phyloP scores from a whole-genome alignment of 768 basidiomycete genomes.

The Galerina sulciceps region DNA sequence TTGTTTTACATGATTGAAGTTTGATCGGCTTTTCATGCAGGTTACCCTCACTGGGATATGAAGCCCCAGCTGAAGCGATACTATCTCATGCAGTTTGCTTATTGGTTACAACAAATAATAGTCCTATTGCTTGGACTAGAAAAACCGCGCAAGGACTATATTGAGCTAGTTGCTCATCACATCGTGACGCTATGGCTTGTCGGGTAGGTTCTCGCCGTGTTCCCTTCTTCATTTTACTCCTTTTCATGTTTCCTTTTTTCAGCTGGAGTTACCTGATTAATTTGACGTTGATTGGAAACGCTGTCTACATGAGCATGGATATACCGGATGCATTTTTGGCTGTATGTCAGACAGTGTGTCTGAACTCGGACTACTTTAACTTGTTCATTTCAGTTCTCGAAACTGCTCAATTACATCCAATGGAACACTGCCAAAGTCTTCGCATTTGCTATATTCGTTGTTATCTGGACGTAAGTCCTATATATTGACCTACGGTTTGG shows the following conservation, averaged over 20 bases:
- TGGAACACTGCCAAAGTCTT: constrained; percentile 64
- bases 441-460: constrained; percentile 67
- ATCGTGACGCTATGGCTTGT: constrained; percentile 94
- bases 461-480: constrained; percentile 77
- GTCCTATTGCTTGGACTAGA: constrained; percentile 86
- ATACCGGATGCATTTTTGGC: constrained; percentile 89
- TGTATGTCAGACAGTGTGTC: constrained; percentile 44
- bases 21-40: constrained; percentile 36
- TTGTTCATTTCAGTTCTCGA: constrained; percentile 61
- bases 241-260: constrained; percentile 10
- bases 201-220: constrained; percentile 52
- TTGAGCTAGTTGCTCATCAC: constrained; percentile 89
- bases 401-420: constrained; percentile 87
- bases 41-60: constrained; percentile 92
- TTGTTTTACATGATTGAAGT: neutral
- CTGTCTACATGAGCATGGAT: constrained; percentile 97
- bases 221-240: neutral
- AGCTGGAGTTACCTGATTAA: constrained; percentile 88
- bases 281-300: constrained; percentile 86
- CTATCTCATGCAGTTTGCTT: constrained; percentile 91
- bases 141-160: constrained; percentile 92
- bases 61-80: constrained; percentile 83
- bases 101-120: constrained; percentile 94
- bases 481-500: neutral
- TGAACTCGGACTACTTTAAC: neutral